These are phyloP conservation scores for Bondarzewia mesenterica DNA, from an alignment of 1,284 basidiomycete species.

Conservation along the genomic window DNA sequence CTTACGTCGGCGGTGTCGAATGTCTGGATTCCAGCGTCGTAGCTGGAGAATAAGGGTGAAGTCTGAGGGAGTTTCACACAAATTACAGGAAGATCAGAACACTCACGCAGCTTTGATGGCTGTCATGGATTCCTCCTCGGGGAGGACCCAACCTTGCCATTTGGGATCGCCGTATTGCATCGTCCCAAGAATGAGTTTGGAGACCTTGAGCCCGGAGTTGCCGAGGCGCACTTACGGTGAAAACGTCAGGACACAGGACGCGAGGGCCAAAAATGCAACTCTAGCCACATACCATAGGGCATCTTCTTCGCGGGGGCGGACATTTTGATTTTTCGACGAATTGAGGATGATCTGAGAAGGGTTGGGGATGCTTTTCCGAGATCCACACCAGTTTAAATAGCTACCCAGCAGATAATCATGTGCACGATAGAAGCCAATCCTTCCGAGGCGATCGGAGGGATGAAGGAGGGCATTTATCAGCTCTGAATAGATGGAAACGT, in stretches of 20 bases:
- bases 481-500: neutral
- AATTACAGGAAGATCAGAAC: neutral
- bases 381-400: too few relatives aligned
- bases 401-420: too few relatives aligned
- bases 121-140: constrained; percentile 25
- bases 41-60: constrained; percentile 4
- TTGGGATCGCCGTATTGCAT: constrained; percentile 28
- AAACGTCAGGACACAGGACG: neutral
- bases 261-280: neutral
- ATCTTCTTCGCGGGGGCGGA: constrained; percentile 1
- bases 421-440: neutral
- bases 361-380: too few relatives aligned
- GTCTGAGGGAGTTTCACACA: too few relatives aligned
- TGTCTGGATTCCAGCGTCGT: constrained; percentile 29
- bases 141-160: constrained; percentile 30
- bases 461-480: too few relatives aligned
- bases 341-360: too few relatives aligned
- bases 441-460: neutral
- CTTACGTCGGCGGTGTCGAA: constrained; percentile 34
- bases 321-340: too few relatives aligned
- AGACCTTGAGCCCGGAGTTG: constrained; percentile 33
- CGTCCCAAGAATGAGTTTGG: constrained; percentile 28
- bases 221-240: constrained; percentile 28
- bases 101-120: constrained; percentile 31
- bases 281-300: constrained; percentile 1